Percentiles rank a stretch among this genome's conserved stretches.
phyloP scores from a whole-genome alignment of 305 asterid species.

The Fraxinus sp. region DNA sequence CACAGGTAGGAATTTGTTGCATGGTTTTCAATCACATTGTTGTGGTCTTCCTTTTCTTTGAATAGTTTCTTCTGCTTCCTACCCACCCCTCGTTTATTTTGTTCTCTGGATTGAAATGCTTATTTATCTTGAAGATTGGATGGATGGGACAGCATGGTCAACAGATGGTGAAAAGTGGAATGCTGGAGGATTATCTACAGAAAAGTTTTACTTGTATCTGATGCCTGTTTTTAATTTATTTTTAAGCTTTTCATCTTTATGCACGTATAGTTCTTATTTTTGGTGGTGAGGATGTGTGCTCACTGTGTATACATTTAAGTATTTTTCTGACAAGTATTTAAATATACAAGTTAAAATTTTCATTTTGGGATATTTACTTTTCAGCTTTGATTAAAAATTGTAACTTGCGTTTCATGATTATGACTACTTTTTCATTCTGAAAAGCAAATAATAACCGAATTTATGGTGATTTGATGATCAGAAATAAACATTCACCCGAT shows the following conservation, averaged over 20 bases:
- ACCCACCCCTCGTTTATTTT: slow-evolving; percentile 1
- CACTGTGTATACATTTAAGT: not conserved
- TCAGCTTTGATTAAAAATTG: slow-evolving; percentile 1
- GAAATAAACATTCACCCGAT: not conserved
- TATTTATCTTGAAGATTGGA: slow-evolving; percentile 60
- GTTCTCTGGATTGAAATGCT: slow-evolving; percentile 27
- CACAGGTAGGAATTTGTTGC: slow-evolving; percentile 43
- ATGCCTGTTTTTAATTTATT: slow-evolving; percentile 10
- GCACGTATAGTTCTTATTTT: not conserved
- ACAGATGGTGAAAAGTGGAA: slow-evolving; percentile 58
- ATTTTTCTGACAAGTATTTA: slow-evolving; percentile 4
- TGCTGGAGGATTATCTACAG: slow-evolving; percentile 50
- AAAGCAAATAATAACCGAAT: not conserved
- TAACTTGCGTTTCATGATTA: not conserved
- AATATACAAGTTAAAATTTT: slow-evolving; percentile 2
- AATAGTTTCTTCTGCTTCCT: not conserved
- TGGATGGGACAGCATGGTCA: slow-evolving; percentile 49
- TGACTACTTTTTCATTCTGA: not conserved
- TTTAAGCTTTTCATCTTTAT: not conserved
- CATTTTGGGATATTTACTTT: not conserved
- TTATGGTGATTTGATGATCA: not conserved
- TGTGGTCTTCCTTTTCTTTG: slow-evolving; percentile 1
- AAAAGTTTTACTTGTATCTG: slow-evolving; percentile 43
- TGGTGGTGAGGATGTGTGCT: not conserved
- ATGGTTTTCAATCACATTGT: slow-evolving; percentile 19